Percentiles rank a stretch among this genome's conserved stretches.
Conservation (phyloP, 129 eudicot genomes). For the Centrapalus pauciflorus region DNA sequence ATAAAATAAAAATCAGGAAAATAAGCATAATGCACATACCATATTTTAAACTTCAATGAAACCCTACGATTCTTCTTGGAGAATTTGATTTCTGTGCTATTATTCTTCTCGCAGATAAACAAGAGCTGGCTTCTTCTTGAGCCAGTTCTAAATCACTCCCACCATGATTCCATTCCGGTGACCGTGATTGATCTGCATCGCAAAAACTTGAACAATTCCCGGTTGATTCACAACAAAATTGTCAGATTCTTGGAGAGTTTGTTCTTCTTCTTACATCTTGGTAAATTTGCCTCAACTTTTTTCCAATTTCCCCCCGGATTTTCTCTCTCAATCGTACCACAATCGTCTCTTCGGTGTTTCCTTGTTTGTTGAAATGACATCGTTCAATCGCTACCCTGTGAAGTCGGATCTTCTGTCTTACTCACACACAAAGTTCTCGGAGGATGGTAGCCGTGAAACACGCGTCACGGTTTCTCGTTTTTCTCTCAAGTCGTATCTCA, state of each 20-base stretch:
- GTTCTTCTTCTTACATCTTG: background rate
- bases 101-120: background rate
- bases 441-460: slow-evolving; percentile 13
- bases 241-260: background rate
- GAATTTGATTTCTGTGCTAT: background rate
- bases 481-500: slow-evolving; percentile 1
- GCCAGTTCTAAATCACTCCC: slow-evolving; percentile 9
- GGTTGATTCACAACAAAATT: background rate
- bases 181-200: slow-evolving; percentile 9
- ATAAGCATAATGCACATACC: slow-evolving; percentile 17
- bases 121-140: slow-evolving; percentile 15
- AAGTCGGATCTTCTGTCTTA: slow-evolving; percentile 24
- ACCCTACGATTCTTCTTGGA: slow-evolving; percentile 14
- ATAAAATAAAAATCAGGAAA: background rate
- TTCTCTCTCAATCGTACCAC: slow-evolving; percentile 12
- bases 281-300: background rate
- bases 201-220: background rate
- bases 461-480: background rate
- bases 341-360: slow-evolving; percentile 12
- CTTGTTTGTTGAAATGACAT: slow-evolving; percentile 30
- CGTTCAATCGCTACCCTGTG: slow-evolving; percentile 25
- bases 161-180: background rate
- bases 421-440: slow-evolving; percentile 12
- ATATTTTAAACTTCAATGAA: slow-evolving; percentile 8
- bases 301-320: background rate